phyloP scores from a whole-genome alignment of 179 eudicot species.

The Spinacia oleracea region DNA sequence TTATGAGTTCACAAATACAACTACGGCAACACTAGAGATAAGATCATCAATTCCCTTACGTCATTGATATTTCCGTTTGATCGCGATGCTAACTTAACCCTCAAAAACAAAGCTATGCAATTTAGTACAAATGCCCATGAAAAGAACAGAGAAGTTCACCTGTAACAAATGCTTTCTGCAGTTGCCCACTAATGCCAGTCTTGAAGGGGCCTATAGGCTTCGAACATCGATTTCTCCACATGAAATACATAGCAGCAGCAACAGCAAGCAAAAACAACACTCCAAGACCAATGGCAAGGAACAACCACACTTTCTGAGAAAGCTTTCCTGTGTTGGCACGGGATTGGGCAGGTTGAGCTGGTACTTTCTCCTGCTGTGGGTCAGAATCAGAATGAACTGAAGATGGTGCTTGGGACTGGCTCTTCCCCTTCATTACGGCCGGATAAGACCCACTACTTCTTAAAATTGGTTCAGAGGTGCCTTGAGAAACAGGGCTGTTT shows the following conservation, averaged over 20 bases:
- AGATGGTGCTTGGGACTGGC: conserved; percentile 27
- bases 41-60: neutral
- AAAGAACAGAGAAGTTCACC: conserved; percentile 42
- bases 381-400: conserved; percentile 30
- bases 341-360: conserved; percentile 23
- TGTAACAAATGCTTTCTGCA: conserved; percentile 93
- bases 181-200: conserved; percentile 93
- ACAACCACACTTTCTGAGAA: conserved; percentile 50
- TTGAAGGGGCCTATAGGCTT: conserved; percentile 75
- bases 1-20: neutral
- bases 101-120: neutral
- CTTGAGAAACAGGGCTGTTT: conserved; percentile 30
- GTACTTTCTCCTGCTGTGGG: conserved; percentile 21
- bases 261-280: conserved; percentile 44
- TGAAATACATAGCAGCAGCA: conserved; percentile 31
- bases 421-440: conserved; percentile 46
- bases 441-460: conserved; percentile 86
- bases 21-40: neutral
- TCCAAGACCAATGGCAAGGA: conserved; percentile 47
- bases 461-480: conserved; percentile 40
- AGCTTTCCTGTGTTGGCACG: conserved; percentile 19
- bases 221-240: conserved; percentile 58
- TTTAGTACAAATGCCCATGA: conserved; percentile 12
- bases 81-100: neutral
- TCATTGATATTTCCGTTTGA: neutral